Conservation (phyloP, 2,329 filamentous ascomycete genomes). For the Exophiala sp. region DNA sequence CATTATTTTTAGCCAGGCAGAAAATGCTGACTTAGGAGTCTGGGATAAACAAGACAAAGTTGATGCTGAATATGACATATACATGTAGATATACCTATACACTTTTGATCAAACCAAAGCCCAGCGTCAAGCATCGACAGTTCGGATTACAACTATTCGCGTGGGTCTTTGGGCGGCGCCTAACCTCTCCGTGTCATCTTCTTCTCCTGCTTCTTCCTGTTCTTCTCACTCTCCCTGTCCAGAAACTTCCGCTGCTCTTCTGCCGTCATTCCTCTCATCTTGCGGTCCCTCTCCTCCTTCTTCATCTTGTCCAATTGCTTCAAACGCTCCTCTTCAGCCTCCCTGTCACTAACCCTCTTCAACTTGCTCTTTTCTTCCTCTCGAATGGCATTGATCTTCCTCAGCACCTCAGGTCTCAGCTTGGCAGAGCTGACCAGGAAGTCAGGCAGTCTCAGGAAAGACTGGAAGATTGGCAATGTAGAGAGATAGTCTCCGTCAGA, state of each 20-base stretch:
- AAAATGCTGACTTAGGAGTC: no score
- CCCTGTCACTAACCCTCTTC: conserved; percentile 71
- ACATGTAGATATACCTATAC: no score
- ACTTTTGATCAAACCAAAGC: no score
- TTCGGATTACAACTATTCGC: background rate
- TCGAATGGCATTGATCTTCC: conserved; percentile 75
- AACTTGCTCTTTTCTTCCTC: conserved; percentile 78
- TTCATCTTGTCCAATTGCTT: conserved; percentile 57
- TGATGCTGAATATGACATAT: no score
- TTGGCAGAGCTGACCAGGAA: conserved; percentile 70
- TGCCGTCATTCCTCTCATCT: conserved; percentile 70
- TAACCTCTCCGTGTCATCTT: conserved; percentile 55
- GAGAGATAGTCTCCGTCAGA: conserved; percentile 58
- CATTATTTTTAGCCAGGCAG: no score
- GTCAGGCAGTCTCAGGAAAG: conserved; percentile 83
- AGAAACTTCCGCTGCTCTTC: conserved; percentile 84
- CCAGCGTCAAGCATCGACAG: no score
- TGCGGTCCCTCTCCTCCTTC: conserved; percentile 85
- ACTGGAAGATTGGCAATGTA: conserved; percentile 71
- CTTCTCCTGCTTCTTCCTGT: conserved; percentile 61
- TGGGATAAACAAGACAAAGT: no score
- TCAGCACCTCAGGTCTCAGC: conserved; percentile 85
- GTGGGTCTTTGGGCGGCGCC: background rate
- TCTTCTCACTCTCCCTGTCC: conserved; percentile 75
- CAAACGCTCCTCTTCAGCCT: conserved; percentile 61